Base-by-base conservation (phyloP, 2,329 filamentous ascomycete genomes). In the Aspergillus brasiliensis region DNA sequence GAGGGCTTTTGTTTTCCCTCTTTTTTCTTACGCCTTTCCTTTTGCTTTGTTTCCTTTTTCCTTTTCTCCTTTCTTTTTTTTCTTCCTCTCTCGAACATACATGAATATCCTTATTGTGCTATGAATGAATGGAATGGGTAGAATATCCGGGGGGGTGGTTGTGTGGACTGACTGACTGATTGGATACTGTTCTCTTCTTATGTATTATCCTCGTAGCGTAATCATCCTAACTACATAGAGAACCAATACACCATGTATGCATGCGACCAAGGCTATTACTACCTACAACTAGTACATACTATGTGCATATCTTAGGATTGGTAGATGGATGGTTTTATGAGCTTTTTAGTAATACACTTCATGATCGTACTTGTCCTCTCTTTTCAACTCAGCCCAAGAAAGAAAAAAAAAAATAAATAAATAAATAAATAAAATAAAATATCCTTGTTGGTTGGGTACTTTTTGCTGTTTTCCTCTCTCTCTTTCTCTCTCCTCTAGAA, bases 21-120 rank as follows among this genome's bases (percentile, higher is more conserved):
- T 17, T 53, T 34, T 57, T 38, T 25, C 27, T 55, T 25, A 48
- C 27, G 48, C 13, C 28, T 23, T 51, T 53, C 56, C 23, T 58
- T 46, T 52, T 51, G 58, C 37, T 48, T 56, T 13, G 55, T 58
- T 62, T 64, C 37, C 60, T 42, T 55, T 54, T 55, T 27, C 60
- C 53, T 51, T 59, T 17, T 57, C 34, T 19, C 46, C 31, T n/a
- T 28, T 23, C 48, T 51, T 53, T 5, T 49, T 31, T 27, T 25
- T 28, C 46, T 51, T 42, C 15, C 37, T 44, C 28, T 48, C 13
- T 44, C 31, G 25, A 49, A 49, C 46, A 49, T 49, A 49, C 46
- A 28, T 28, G 46, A 49, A 49, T 49, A 49, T 49, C 25, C 46
- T 49, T 17, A 49, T 49, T 27, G 46, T 49, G 46, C 40, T 49